phyloP scores from a whole-genome alignment of 371 early-diverging fungal species.

The Polyrhizophydium stewartii region DNA sequence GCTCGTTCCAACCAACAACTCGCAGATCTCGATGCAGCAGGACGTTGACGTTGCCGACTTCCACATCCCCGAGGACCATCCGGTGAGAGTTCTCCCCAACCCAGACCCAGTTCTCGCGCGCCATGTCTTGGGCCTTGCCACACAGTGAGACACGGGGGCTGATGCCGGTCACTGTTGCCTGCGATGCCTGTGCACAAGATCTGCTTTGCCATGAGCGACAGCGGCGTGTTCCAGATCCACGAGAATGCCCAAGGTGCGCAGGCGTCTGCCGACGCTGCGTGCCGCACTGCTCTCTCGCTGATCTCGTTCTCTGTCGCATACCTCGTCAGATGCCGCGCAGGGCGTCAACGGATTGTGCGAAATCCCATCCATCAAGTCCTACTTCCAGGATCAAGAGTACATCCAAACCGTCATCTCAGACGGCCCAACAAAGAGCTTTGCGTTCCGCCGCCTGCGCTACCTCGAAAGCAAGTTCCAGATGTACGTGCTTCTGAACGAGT shows the following conservation, averaged over 20 bases:
- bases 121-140: too few relatives aligned
- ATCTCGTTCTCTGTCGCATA: not conserved
- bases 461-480: conserved; percentile 94
- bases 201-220: not conserved
- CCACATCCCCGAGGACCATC: conserved; percentile 57
- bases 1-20: not conserved
- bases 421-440: conserved; percentile 94
- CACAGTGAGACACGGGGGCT: too few relatives aligned
- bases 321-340: not conserved
- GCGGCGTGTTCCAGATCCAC: conserved; percentile 13
- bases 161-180: too few relatives aligned
- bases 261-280: conserved; percentile 1
- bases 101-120: too few relatives aligned
- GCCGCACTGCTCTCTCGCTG: not conserved
- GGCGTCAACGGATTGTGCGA: conserved; percentile 37
- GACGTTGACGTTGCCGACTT: conserved; percentile 63
- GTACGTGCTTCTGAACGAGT: conserved; percentile 88
- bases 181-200: too few relatives aligned
- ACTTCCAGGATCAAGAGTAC: conserved; percentile 83
- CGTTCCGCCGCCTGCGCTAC: conserved; percentile 89
- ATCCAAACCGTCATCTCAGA: conserved; percentile 82
- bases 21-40: conserved; percentile 4
- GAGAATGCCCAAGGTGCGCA: conserved; percentile 10
- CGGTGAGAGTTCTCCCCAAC: conserved; percentile 2
- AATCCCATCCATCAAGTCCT: conserved; percentile 80